A percentile compares a stretch with the other conserved stretches of the same genome.
Conservation (phyloP, 2,329 filamentous ascomycete genomes). For the Fusarium musae region DNA sequence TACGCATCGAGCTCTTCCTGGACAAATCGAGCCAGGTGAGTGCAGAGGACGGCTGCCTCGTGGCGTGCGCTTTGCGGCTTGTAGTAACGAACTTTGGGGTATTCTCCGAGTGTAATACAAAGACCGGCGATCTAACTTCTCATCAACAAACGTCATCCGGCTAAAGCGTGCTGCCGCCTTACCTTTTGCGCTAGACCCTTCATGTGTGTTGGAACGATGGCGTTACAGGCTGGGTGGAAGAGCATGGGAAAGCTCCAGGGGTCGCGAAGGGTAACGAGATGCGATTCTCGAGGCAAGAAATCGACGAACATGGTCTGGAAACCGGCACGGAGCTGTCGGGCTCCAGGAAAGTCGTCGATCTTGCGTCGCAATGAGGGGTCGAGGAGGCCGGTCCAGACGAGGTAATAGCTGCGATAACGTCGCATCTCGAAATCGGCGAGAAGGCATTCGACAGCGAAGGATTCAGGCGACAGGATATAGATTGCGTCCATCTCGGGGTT, state of each 20-base stretch:
- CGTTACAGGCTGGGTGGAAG: conserved; percentile 91
- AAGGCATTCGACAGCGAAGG: conserved; percentile 92
- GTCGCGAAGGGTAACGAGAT: conserved; percentile 90
- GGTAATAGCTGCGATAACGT: conserved; percentile 80
- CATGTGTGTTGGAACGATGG: conserved; percentile 84
- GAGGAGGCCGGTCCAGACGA: conserved; percentile 87
- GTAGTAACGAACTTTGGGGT: conserved; percentile 93
- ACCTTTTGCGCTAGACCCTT: conserved; percentile 90
- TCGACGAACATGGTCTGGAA: conserved; percentile 88
- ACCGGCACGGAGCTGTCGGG: conserved; percentile 79
- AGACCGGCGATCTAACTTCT: conserved; percentile 62
- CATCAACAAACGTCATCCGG: conserved; percentile 1
- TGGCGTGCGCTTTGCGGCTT: conserved; percentile 78
- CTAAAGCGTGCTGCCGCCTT: conserved; percentile 6
- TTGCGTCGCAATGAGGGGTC: conserved; percentile 76
- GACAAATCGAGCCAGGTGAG: conserved; percentile 88
- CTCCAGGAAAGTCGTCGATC: conserved; percentile 76
- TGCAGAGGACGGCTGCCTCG: conserved; percentile 87
- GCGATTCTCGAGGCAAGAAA: conserved; percentile 90
- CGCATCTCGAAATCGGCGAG: conserved; percentile 90
- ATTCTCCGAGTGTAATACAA: conserved; percentile 92
- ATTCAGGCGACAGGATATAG: conserved; percentile 86
- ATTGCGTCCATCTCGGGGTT: conserved; percentile 95
- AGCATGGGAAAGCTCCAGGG: conserved; percentile 95
- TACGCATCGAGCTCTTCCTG: conserved; percentile 93